Base-by-base conservation (phyloP, 2,329 filamentous ascomycete genomes). In the Sporothrix curviconia region DNA sequence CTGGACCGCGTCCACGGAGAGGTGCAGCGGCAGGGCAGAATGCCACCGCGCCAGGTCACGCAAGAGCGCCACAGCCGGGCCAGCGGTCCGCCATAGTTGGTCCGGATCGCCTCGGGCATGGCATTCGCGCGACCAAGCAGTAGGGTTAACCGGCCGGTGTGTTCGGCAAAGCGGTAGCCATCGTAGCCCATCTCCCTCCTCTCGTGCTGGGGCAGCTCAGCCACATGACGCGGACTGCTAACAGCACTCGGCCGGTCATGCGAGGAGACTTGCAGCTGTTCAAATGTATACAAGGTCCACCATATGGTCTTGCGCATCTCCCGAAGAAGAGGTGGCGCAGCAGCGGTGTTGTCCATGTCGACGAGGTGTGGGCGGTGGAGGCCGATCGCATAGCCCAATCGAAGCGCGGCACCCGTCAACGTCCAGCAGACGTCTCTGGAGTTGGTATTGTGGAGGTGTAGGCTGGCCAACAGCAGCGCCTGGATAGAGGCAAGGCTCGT, bases 381-480 rank as follows among this genome's bases (percentile, higher is more conserved):
- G 15, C 73, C 73, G 40, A 75, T 74, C 25, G 72, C 72, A 43
- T 71, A 69, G 22, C 70, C 71, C 46, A 75, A 72, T 9, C 73
- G 69, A 6, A 74, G 66, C 1, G 72, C 72, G 5, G 72, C 70
- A 12, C 73, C 73, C 0, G 72, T 75, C 56, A 76, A 63, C 49
- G 72, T 76, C 73, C 73, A 76, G 64, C 63, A 64, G 11, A 59
- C 59, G 44, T 76, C 73, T 19, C 72, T 68, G 58, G 73, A 71
- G 64, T 72, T 74, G 2, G 71, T 74, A 63, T 74, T 74, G 64
- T 76, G 72, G 11, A 76, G 69, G 57, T 75, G 72, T 5, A 74
- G 61, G 5, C 71, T 70, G 9, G 70, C 69, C 4, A 76, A 67
- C 63, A 75, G 64, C 49, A 76, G 64, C 5, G 72, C 70, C 62